Base-by-base conservation (phyloP, 352 stramenopile genomes). In the Ophiocytium majus region DNA sequence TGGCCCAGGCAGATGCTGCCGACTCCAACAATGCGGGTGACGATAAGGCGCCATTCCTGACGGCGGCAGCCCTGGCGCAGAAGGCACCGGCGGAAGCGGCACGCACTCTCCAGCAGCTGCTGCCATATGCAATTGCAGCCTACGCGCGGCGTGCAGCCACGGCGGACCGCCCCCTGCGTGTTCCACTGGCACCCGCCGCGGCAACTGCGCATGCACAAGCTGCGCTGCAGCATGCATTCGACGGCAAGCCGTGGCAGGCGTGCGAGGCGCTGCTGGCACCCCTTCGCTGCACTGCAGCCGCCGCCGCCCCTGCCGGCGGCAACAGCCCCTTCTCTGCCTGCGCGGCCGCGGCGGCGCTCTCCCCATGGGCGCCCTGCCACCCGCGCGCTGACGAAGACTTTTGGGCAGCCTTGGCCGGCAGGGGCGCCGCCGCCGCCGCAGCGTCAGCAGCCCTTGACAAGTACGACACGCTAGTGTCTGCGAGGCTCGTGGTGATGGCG, bases 361-460 rank as follows among this genome's bases (percentile, higher is more conserved):
- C 75, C 5, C 36, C 75, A 9, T 81, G 36, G 31, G 32, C 75
- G 50, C 75, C 75, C 5, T 63, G 14, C 1, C 28, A 32, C n/a
- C 36, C 75, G 23, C 37, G 19, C 50, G 32, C 17, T 10, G 75
- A 81, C 49, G 32, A 81, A 37, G 75, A 81, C 50, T 43, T 81
- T 10, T 81, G 75, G 66, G 35, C 32, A 14, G 32, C 66, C 5
- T 14, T 78, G 35, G 66, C 64, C 34, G 5, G 5, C 34, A 5
- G 64, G 5, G 5, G 34, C 34, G 34, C 5, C 34, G 64, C 64
- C 5, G 5, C 5, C 64, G 17, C 34, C 5, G 5, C 17, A 17
- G 5, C 64, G 17, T n/a, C n/a, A n/a, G n/a, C n/a, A n/a, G 34
- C 17, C 5, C 64, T 76, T 23, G 19, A 57, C 34, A 81, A 57